phyloP scores from a whole-genome alignment of 768 basidiomycete genomes.

The Asterophora lycoperdoides region DNA sequence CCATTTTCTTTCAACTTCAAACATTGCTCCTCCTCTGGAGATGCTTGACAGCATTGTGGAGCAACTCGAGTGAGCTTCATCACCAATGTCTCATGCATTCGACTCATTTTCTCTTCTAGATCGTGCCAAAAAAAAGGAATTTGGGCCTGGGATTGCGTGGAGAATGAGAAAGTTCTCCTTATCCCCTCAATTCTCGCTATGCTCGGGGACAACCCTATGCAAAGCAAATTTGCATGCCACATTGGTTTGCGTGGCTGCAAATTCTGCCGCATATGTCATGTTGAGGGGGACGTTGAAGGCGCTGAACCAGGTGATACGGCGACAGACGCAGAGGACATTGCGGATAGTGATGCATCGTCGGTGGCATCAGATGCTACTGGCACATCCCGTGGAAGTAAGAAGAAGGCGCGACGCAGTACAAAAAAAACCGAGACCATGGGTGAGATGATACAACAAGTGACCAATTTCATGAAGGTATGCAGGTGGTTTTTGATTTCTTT shows the following conservation, averaged over 20 bases:
- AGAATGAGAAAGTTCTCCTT: slow-evolving; percentile 25
- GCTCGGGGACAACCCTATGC: slow-evolving; percentile 46
- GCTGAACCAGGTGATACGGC: no score
- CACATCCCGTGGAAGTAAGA: no score
- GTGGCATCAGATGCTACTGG: no score
- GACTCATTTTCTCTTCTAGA: no score
- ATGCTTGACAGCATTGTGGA: slow-evolving; percentile 27
- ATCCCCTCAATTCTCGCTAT: slow-evolving; percentile 28
- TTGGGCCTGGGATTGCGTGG: slow-evolving; percentile 36
- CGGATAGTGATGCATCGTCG: no score
- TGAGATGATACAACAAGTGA: no score
- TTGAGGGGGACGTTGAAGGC: slow-evolving; percentile 25
- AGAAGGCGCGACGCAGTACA: no score
- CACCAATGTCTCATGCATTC: no score
- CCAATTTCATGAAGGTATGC: no score
- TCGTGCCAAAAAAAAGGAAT: slow-evolving; percentile 31
- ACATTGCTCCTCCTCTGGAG: slow-evolving; percentile 27
- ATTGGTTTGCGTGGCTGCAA: slow-evolving; percentile 34
- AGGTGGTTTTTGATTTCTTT: no score
- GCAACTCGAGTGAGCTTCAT: slow-evolving; percentile 28
- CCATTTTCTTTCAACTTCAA: slow-evolving; percentile 30
- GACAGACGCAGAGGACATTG: no score
- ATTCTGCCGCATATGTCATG: slow-evolving; percentile 40
- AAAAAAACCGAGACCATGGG: no score
- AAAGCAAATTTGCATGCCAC: slow-evolving; percentile 41